A percentile compares a stretch with the other conserved stretches of the same genome.
phyloP scores from a whole-genome alignment of 352 stramenopile genomes.

The Pythium phragmitis region DNA sequence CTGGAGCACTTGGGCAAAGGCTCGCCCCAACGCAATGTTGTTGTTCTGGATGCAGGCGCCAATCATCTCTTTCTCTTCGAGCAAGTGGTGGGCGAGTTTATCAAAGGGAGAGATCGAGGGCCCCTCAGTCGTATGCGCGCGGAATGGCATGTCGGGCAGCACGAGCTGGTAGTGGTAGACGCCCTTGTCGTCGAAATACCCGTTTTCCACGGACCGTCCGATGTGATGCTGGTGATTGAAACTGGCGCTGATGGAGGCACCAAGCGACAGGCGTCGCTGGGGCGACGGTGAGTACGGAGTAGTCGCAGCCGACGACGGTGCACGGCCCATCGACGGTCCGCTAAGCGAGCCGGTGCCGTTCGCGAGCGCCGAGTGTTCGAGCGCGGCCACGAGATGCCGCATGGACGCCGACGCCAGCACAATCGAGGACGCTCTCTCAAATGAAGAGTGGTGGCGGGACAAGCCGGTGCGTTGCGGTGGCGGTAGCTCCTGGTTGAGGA shows the following conservation, averaged over 20 bases:
- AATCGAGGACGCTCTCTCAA: conserved; percentile 24
- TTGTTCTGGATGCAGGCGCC: conserved; percentile 62
- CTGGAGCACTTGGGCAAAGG: conserved; percentile 63
- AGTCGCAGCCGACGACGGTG: background rate
- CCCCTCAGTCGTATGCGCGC: background rate
- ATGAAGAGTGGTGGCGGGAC: background rate
- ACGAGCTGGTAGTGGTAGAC: conserved; percentile 24
- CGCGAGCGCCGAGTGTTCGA: conserved; percentile 23
- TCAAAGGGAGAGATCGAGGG: conserved; percentile 51
- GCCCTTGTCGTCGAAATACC: conserved; percentile 31
- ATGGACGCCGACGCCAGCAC: conserved; percentile 16
- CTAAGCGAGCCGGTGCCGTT: conserved; percentile 14
- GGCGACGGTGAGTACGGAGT: background rate
- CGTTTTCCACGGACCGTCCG: conserved; percentile 5
- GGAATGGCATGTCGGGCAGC: conserved; percentile 9
- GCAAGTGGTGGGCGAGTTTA: conserved; percentile 65
- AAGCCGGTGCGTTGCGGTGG: background rate
- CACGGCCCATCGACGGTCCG: background rate
- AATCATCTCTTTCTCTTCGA: conserved; percentile 74
- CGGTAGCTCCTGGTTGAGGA: conserved; percentile 47
- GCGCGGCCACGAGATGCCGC: conserved; percentile 24
- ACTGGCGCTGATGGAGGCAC: background rate
- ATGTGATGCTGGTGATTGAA: background rate
- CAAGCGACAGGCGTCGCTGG: conserved; percentile 16
- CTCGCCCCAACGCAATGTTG: conserved; percentile 52